Percentiles rank a stretch among this genome's conserved stretches.
phyloP scores from a whole-genome alignment of 441 rosid species.

The Bruguiera hainesii region DNA sequence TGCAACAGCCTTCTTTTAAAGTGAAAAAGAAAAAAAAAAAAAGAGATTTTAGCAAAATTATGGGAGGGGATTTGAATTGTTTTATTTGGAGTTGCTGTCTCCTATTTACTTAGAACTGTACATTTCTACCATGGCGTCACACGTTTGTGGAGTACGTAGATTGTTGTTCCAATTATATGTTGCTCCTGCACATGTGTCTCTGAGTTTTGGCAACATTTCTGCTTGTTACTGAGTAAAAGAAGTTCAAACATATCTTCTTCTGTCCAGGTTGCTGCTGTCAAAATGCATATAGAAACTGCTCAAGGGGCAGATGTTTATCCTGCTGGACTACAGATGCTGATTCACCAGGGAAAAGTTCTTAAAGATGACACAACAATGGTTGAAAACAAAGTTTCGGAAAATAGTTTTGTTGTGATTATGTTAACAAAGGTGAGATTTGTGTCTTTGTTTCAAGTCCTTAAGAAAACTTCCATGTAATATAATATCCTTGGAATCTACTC shows the following conservation, averaged over 20 bases:
- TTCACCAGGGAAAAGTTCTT: slow-evolving; percentile 81
- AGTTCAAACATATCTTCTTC: background rate
- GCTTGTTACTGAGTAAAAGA: background rate
- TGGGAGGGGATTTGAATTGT: too few species aligned
- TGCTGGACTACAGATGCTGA: slow-evolving; percentile 72
- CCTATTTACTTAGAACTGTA: too few species aligned
- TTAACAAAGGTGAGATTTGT: slow-evolving; percentile 51
- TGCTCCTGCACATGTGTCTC: too few species aligned
- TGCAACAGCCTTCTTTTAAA: too few species aligned
- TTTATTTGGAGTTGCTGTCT: too few species aligned
- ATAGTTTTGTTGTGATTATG: slow-evolving; percentile 80
- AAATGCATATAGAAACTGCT: slow-evolving; percentile 59
- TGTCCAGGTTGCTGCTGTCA: slow-evolving; percentile 65
- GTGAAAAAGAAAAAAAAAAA: too few species aligned
- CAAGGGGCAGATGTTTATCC: slow-evolving; percentile 73
- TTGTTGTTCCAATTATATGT: too few species aligned
- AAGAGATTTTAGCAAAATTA: too few species aligned
- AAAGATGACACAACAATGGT: slow-evolving; percentile 69
- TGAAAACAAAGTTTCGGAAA: slow-evolving; percentile 68
- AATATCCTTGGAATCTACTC: background rate
- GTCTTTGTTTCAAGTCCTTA: background rate
- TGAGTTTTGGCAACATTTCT: too few species aligned
- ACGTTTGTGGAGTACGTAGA: too few species aligned
- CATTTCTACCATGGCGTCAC: too few species aligned
- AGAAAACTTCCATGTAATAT: background rate